Evolutionary conservation across 305 asterid species (phyloP).

Genomic region (Euphrasia arctica): DNA sequence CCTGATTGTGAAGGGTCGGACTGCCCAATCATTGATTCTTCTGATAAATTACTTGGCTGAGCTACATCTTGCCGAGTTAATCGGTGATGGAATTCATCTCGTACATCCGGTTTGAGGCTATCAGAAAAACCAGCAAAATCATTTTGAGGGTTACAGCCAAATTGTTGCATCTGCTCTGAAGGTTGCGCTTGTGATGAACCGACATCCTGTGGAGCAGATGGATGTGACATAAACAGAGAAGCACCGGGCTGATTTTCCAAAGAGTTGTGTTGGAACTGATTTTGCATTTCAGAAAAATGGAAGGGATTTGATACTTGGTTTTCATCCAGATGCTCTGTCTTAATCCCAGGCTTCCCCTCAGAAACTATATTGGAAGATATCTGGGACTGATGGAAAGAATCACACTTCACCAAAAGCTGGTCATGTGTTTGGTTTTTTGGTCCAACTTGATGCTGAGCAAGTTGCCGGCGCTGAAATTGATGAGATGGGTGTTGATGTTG

Average conservation of each 20-base stretch:
- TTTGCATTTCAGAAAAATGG: conserved; percentile 56
- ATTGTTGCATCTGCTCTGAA: conserved; percentile 63
- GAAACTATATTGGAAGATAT: conserved; percentile 47
- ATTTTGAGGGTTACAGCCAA: conserved; percentile 49
- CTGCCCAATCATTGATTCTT: conserved; percentile 58
- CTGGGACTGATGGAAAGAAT: conserved; percentile 53
- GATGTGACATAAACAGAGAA: conserved; percentile 45
- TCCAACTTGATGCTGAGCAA: conserved; percentile 54
- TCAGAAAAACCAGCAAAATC: conserved; percentile 50
- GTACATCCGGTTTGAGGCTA: conserved; percentile 52
- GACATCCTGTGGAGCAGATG: conserved; percentile 48
- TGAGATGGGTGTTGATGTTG: conserved; percentile 59
- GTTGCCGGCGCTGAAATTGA: conserved; percentile 63
- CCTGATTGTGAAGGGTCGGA: conserved; percentile 49
- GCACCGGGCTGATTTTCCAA: conserved; percentile 53
- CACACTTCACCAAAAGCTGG: conserved; percentile 50
- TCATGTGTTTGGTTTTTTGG: conserved; percentile 62
- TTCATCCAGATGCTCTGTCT: conserved; percentile 50
- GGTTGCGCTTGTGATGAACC: conserved; percentile 43
- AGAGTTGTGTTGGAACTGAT: conserved; percentile 50
- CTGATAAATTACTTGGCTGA: conserved; percentile 63
- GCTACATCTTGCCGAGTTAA: conserved; percentile 63
- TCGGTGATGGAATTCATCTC: conserved; percentile 63
- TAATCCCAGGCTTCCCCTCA: conserved; percentile 55
- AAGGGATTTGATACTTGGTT: conserved; percentile 52